Conservation (phyloP, 2,329 filamentous ascomycete species). For the Colletotrichum australisinense region DNA sequence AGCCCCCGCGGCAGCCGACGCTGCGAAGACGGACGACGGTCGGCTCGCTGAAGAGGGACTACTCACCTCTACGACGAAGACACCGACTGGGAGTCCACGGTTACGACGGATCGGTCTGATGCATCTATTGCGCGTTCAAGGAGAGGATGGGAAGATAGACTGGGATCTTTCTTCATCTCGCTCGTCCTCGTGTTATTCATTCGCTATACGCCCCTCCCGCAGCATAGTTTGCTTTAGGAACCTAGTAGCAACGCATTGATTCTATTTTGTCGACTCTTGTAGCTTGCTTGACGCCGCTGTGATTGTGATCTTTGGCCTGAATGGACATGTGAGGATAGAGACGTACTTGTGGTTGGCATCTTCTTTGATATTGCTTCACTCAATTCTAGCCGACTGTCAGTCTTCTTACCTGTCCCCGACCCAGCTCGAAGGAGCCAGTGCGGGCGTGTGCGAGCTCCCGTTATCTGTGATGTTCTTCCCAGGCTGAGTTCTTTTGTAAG, state of each 20-base stretch:
- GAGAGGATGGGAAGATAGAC: constrained; percentile 15
- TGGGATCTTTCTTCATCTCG: constrained; percentile 15
- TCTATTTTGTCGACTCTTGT: not conserved
- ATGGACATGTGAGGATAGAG: not conserved
- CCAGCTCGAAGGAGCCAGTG: too few relatives aligned
- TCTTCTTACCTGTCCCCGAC: too few relatives aligned
- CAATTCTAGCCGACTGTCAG: not conserved
- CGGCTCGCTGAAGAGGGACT: constrained; percentile 3
- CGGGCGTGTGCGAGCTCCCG: too few relatives aligned
- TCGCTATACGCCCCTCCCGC: constrained; percentile 18
- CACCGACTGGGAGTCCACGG: not conserved
- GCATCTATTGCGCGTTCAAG: constrained; percentile 20
- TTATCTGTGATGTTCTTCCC: too few relatives aligned
- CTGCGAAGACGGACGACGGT: constrained; percentile 19
- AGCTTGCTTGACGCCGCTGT: not conserved
- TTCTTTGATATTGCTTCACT: not conserved
- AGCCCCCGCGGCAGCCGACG: not conserved
- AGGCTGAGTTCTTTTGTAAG: too few relatives aligned
- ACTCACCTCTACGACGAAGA: not conserved
- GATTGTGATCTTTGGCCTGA: not conserved
- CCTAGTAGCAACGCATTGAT: constrained; percentile 32
- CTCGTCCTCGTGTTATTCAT: constrained; percentile 17
- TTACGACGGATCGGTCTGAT: constrained; percentile 24
- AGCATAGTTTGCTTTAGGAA: constrained; percentile 34
- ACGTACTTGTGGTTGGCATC: not conserved